These are phyloP conservation scores for Orychophragmus violaceus DNA, from an alignment of 345 rosid genomes.

Conservation along the genomic window DNA sequence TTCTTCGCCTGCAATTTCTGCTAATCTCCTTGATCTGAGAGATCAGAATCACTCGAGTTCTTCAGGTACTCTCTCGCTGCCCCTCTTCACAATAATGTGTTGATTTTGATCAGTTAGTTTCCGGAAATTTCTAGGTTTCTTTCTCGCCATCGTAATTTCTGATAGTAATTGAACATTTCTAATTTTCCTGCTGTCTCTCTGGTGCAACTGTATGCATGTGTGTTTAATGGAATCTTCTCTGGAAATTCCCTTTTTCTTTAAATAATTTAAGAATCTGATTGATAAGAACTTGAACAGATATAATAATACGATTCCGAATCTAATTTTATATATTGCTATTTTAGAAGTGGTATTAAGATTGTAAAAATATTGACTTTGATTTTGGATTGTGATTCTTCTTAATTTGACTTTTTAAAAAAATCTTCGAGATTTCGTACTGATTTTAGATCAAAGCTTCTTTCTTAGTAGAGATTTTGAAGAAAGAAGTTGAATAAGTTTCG, in stretches of 20 bases:
- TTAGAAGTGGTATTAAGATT: neutral
- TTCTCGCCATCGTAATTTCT: neutral
- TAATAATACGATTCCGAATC: no score
- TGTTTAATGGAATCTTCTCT: neutral
- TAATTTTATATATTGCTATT: neutral
- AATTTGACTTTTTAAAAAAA: neutral
- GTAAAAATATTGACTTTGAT: neutral
- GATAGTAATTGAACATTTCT: neutral
- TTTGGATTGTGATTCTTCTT: neutral
- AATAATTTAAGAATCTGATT: neutral
- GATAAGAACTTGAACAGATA: neutral
- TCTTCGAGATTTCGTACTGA: neutral
- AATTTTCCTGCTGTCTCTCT: neutral
- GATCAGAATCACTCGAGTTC: neutral
- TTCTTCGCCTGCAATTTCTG: constrained; percentile 3
- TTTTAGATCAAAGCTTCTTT: neutral
- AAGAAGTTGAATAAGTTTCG: neutral
- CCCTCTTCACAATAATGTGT: constrained; percentile 1
- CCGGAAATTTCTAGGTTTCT: neutral
- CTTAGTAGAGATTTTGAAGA: neutral
- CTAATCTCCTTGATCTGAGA: no score
- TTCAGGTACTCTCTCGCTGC: constrained; percentile 12
- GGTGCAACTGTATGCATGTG: constrained; percentile 24
- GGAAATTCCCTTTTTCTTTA: neutral
- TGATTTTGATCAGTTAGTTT: neutral